A percentile compares a stretch with the other conserved stretches of the same genome.
These are phyloP conservation scores for Thielaviopsis euricoi DNA, from an alignment of 2,329 filamentous ascomycete genomes.

Conservation along the genomic window DNA sequence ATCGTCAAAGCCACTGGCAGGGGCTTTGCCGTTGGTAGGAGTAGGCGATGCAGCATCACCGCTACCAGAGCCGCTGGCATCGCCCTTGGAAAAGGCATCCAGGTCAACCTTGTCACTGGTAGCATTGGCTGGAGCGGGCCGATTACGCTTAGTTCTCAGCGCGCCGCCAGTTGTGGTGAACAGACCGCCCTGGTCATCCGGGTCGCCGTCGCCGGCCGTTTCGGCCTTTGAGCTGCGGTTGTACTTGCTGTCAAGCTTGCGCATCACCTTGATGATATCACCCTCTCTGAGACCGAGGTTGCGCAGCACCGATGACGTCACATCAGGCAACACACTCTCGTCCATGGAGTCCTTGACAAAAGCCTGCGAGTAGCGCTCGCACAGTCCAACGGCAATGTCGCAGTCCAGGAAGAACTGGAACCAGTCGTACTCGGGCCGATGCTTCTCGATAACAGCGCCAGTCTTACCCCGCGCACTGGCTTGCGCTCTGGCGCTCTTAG, in stretches of 20 bases:
- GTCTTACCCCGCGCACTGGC: constrained; percentile 22
- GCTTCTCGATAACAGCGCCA: constrained; percentile 46
- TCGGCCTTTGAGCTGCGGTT: constrained; percentile 42
- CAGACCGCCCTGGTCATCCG: constrained; percentile 46
- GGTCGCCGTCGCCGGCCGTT: constrained; percentile 41
- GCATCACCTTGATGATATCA: constrained; percentile 92
- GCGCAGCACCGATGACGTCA: constrained; percentile 65
- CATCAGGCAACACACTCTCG: constrained; percentile 78
- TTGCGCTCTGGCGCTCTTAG: constrained; percentile 32
- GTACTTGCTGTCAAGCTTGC: constrained; percentile 67
- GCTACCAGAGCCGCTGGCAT: constrained; percentile 13
- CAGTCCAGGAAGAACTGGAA: constrained; percentile 95
- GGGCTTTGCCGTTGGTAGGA: constrained; percentile 15
- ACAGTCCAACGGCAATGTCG: constrained; percentile 81
- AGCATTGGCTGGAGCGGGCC: constrained; percentile 73
- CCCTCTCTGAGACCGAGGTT: constrained; percentile 90
- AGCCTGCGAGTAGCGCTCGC: constrained; percentile 81
- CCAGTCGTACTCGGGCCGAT: constrained; percentile 76
- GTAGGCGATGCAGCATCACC: constrained; percentile 12
- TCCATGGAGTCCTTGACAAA: constrained; percentile 92
- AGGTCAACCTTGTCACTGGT: constrained; percentile 75
- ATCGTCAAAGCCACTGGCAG: constrained; percentile 63
- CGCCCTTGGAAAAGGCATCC: constrained; percentile 60
- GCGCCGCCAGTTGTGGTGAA: constrained; percentile 89
- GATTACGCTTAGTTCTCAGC: constrained; percentile 83